Base-by-base conservation (phyloP, 768 basidiomycete genomes). In the Mycena rebaudengoi region DNA sequence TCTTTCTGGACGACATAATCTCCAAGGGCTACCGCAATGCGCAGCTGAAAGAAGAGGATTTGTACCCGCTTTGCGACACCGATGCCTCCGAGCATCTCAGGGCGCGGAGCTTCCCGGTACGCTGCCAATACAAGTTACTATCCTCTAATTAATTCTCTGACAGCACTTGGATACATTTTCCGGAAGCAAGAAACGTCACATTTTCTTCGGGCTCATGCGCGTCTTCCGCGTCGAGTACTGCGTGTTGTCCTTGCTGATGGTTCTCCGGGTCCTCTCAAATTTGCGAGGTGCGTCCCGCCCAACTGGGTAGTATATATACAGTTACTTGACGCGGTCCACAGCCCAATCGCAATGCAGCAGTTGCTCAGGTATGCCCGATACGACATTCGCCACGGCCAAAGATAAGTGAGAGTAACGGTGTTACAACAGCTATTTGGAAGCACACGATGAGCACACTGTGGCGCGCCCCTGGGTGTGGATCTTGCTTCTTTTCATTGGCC, bases 391-490 rank as follows among this genome's bases (percentile, higher is more conserved):
- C 23, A 25, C n/a, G n/a, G n/a, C n/a, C n/a, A n/a, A n/a, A n/a
- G n/a, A n/a, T n/a, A n/a, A n/a, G n/a, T n/a, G n/a, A n/a, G n/a
- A n/a, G n/a, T n/a, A 41, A 56, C 33, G 11, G 41, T 35, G 25
- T 28, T 35, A 14, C 39, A n/a, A 32, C 53, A 88, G 84, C 35
- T 88, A 90, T 67, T 74, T 92, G 32, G 89, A 91, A 75, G 82
- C 56, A n/a, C 39, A 26, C 7, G 61, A 71, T 0, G 73, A 77
- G 14, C 71, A 80, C 50, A 79, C 72, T n/a, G 81, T 86, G 0
- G 69, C 89, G 30, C 82, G 83, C 32, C 91, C 91, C 1, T 91
- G 90, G 86, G 83, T 91, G 10, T 92, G 91, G 90, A 83, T 91
- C 18, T 26, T 75, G 0, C 75, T 77, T 69, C 75, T 88, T 11